Base-by-base conservation (phyloP, 805 yeast genomes). In the Candida easanensis region DNA sequence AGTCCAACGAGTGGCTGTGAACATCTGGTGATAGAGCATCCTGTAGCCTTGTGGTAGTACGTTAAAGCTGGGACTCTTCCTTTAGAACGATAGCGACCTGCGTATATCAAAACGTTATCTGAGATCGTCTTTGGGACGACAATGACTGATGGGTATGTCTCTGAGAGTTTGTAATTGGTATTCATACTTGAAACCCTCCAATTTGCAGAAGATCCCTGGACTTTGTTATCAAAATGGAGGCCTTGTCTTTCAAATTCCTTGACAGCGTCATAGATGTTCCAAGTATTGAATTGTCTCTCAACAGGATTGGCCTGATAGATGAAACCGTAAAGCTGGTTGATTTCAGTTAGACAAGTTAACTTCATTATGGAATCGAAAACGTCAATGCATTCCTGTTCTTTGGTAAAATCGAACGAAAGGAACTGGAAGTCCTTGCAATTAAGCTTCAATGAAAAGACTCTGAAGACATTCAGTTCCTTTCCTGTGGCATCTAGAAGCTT, bases 1-100 rank as follows among this genome's bases (percentile, higher is more conserved):
- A 93, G 55, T 0, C 99, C 98, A 1, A 90, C 90, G 50, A 91
- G 64, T 0, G 99, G 99, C 65, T 93, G 99, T 3, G 97, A 73
- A 54, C 96, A 87, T 45, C 99, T 71, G 0, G 93, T 82, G 15
- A 93, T 88, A 1, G 93, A 76, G 56, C 93, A 82, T 1, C 82
- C 80, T 53, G 79, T 88, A 34, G 73, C 66, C 38, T 74, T 63
- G 61, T 89, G 86, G 56, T 76, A 82, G 62, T 89, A 93, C 2
- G 90, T 77, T 33, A 93, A 65, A 0, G 81, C 84, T 0, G 98
- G 98, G 5, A 93, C 76, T 49, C 99, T 68, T 45, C 76, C 78
- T 59, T 91, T 90, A 1, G 97, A 88, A 34, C 99, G 69, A 61
- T 79, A 93, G 54, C 84, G 84, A 5, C 85, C 82, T 0, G 97